Conservation (phyloP, 148 eudicot genomes). For the Amaranthus palmeri region DNA sequence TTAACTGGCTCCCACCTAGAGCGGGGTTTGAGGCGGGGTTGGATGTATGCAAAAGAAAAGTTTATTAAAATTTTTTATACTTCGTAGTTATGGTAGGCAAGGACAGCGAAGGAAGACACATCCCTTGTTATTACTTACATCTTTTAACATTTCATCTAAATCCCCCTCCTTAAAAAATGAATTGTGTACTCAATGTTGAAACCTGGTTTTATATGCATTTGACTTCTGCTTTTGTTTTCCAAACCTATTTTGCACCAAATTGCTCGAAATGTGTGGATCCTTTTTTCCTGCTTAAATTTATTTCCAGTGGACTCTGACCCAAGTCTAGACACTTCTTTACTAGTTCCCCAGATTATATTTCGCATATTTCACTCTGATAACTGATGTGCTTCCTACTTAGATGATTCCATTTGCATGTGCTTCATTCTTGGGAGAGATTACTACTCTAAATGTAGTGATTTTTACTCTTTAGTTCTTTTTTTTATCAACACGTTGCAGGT, state of each 20-base stretch:
- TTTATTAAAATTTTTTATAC: too few relatives aligned
- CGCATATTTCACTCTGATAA: not conserved
- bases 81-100: too few relatives aligned
- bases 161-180: too few relatives aligned
- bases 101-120: too few relatives aligned
- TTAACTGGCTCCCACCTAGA: too few relatives aligned
- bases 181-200: not conserved
- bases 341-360: not conserved
- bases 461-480: not conserved
- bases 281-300: not conserved
- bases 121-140: too few relatives aligned
- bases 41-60: too few relatives aligned
- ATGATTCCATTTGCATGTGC: not conserved
- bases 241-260: too few relatives aligned
- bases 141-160: too few relatives aligned
- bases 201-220: not conserved
- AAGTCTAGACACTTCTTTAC: not conserved
- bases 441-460: not conserved
- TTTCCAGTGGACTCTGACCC: not conserved
- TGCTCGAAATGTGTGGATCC: not conserved
- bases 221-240: not conserved
- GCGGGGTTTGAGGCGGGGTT: too few relatives aligned
- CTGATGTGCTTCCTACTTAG: not conserved
- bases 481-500: conserved; percentile 38
- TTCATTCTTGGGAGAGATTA: conserved; percentile 2